Percentiles rank a stretch among this genome's conserved stretches.
phyloP scores from a whole-genome alignment of 2,329 filamentous ascomycete species.

The Geosmithia flava region DNA sequence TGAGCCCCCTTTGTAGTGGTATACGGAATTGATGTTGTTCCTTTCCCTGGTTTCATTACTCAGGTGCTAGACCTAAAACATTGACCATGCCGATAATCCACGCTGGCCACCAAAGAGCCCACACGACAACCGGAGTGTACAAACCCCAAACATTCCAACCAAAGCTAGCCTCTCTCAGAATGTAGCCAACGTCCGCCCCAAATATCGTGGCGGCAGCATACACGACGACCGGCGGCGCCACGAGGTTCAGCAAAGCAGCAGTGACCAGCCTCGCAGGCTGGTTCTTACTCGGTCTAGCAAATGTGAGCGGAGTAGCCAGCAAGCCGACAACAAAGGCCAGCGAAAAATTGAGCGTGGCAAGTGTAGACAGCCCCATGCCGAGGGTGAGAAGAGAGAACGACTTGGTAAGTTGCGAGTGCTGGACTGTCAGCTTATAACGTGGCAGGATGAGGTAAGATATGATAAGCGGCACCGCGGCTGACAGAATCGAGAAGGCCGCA shows the following conservation, averaged over 20 bases:
- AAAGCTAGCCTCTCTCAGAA: constrained; percentile 65
- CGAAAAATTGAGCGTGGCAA: constrained; percentile 93
- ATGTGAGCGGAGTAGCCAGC: constrained; percentile 66
- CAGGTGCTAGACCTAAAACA: constrained; percentile 27
- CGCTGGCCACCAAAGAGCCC: constrained; percentile 91
- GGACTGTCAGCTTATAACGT: constrained; percentile 41
- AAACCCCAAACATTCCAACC: constrained; percentile 84
- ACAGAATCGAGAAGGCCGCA: constrained; percentile 40
- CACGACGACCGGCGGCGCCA: constrained; percentile 49
- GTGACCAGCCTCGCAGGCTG: constrained; percentile 27
- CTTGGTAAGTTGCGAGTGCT: constrained; percentile 70
- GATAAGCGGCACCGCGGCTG: constrained; percentile 41
- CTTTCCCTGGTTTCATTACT: background rate
- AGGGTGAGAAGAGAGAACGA: constrained; percentile 87
- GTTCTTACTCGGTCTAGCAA: constrained; percentile 40
- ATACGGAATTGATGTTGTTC: background rate
- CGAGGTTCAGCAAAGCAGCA: constrained; percentile 38
- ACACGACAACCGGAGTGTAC: constrained; percentile 82
- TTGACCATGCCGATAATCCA: constrained; percentile 59
- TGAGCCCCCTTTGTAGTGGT: background rate
- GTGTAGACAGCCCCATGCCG: constrained; percentile 80
- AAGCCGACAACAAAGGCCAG: constrained; percentile 78
- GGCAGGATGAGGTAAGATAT: constrained; percentile 42
- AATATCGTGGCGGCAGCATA: constrained; percentile 30
- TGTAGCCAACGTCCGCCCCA: constrained; percentile 32